Evolutionary conservation across 768 basidiomycete species (phyloP), one percentile per base, ranked within the genome.

Genomic region (Hygrocybe coccinea): DNA sequence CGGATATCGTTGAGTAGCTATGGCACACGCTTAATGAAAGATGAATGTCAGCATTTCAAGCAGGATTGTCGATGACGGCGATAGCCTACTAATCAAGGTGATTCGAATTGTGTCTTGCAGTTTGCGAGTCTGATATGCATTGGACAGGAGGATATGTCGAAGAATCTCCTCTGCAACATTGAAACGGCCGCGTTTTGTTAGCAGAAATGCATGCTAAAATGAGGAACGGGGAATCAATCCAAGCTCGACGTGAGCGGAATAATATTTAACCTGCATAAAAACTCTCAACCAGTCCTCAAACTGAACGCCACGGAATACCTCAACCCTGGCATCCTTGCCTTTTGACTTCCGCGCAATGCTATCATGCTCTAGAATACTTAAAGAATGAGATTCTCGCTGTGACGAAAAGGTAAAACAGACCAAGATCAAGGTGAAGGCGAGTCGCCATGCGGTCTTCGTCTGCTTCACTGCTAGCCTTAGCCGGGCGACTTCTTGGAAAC

Each of bases 261-360:
- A 22, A 24, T 35, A 36, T n/a, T 8, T 22, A 33, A 92, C 95
- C 77, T 94, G 89, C 75, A 97, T 83, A 65, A 93, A 85, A 38
- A 97, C 64, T 14, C 77, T 76, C 47, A 95, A 67, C 95, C 95
- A 99, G 51, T 88, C 84, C 54, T 88, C 87, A 61, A 92, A 91
- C 3, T 77, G 77, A 35, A 95, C 76, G 0, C 90, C 89, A 10
- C 95, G 85, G 68, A 95, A 97, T 0, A 81, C 75, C 49, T 84
- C 79, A 1, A 89, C 79, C 24, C 74, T 76, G 17, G 70, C 69
- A 41, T 65, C 65, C 45, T 75, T 77, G 5, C 71, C 72, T 29
- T 71, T 72, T 5, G 74, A 69, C 62, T 81, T 86, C 17, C 79
- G 76, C 5, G 77, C 62, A 17, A 81, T 67, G 17, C 72, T 79